Evolutionary conservation across 2,329 filamentous ascomycete genomes (phyloP).

Genomic region (Talaromyces sp.): DNA sequence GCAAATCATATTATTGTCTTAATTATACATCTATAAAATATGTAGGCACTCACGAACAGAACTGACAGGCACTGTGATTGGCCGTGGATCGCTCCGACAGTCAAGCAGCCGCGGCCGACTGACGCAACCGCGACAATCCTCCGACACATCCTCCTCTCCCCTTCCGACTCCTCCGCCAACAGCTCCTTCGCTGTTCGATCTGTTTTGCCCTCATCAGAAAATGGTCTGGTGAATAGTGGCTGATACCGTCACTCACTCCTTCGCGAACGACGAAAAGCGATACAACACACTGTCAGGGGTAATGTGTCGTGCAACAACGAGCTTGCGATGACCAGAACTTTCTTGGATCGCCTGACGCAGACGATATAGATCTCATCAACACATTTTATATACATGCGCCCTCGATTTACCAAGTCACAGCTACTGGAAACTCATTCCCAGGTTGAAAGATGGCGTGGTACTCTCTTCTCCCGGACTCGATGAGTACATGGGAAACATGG

Average conservation of each 20-base stretch:
- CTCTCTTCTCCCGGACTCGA: slow-evolving; percentile 59
- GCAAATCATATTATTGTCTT: too few relatives aligned
- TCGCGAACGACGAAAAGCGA: background rate
- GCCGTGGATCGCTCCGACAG: background rate
- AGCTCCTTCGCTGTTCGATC: background rate
- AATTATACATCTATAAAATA: background rate
- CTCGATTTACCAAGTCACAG: background rate
- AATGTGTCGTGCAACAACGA: background rate
- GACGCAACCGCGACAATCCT: background rate
- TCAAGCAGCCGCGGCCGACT: background rate
- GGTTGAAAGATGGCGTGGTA: slow-evolving; percentile 56
- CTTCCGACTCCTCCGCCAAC: background rate
- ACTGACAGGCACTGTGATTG: background rate
- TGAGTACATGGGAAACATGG: slow-evolving; percentile 60
- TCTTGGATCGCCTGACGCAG: background rate
- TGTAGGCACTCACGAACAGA: background rate
- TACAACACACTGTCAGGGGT: background rate
- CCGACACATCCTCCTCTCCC: background rate
- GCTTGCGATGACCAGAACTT: background rate
- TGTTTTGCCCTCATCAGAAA: background rate
- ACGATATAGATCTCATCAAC: background rate
- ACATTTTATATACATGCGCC: background rate
- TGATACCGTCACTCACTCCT: background rate
- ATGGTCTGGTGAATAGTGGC: background rate
- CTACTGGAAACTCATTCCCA: background rate